These are phyloP conservation scores for Aspergillus japonicus DNA, from an alignment of 2,329 filamentous ascomycete genomes.

Conservation along the genomic window DNA sequence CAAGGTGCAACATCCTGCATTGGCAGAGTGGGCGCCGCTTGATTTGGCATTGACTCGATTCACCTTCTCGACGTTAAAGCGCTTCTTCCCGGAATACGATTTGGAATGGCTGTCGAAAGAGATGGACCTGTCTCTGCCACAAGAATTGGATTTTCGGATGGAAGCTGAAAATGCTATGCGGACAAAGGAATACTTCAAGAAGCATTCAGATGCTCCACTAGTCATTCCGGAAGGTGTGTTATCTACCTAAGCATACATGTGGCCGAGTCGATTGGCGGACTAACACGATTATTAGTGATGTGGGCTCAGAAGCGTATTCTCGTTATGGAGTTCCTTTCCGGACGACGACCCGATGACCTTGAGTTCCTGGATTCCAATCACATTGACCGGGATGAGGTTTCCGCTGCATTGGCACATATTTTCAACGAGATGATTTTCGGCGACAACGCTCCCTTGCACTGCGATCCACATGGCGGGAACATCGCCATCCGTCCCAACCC, in stretches of 20 bases:
- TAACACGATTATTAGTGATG: slow-evolving; percentile 57
- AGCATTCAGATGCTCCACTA: slow-evolving; percentile 71
- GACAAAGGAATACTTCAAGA: slow-evolving; percentile 76
- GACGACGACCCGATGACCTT: slow-evolving; percentile 83
- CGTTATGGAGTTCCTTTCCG: slow-evolving; percentile 91
- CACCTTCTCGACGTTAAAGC: slow-evolving; percentile 84
- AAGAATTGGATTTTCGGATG: slow-evolving; percentile 84
- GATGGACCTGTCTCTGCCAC: slow-evolving; percentile 85
- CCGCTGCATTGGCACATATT: slow-evolving; percentile 80
- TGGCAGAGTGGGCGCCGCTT: slow-evolving; percentile 86
- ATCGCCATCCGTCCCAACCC: slow-evolving; percentile 83
- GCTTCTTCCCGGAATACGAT: slow-evolving; percentile 96
- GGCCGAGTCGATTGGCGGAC: background rate
- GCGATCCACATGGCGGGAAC: slow-evolving; percentile 95
- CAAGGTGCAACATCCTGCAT: slow-evolving; percentile 88
- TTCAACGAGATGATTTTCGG: slow-evolving; percentile 99
- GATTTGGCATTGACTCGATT: slow-evolving; percentile 84
- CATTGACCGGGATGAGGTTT: slow-evolving; percentile 94
- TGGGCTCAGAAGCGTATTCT: slow-evolving; percentile 88
- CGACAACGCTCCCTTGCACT: slow-evolving; percentile 82
- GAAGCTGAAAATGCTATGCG: slow-evolving; percentile 82
- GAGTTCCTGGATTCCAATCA: slow-evolving; percentile 78
- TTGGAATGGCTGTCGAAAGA: slow-evolving; percentile 92
- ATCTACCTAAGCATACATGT: background rate
- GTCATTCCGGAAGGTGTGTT: slow-evolving; percentile 69